Base-by-base conservation (phyloP, 352 stramenopile species). In the Aphanomyces astaci region DNA sequence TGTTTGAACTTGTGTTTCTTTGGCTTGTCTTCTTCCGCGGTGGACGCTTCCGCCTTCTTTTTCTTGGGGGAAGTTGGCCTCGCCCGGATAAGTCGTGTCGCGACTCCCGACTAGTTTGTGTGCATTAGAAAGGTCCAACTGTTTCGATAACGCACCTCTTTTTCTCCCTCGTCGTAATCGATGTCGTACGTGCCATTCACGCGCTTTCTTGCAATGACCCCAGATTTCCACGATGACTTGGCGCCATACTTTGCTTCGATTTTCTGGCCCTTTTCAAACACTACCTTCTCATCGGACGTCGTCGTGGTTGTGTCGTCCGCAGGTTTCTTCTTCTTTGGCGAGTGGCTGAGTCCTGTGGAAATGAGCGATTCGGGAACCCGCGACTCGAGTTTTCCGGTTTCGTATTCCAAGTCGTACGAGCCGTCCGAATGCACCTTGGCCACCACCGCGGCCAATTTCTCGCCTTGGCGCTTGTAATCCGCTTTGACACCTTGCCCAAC, bases 121-220 rank as follows among this genome's bases (percentile, higher is more conserved):
- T 76, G 52, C 81, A 64, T 36, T 74, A 32, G 53, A 71, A n/a
- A n/a, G n/a, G n/a, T 25, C 68, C 66, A 19, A 66, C 56, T 11
- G 67, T 66, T 19, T 17, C 9, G 13, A 24, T 9, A 33, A n/a
- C 11, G 9, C 15, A 59, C 28, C 57, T 86, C 78, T 25, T 71
- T 56, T 46, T 89, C 81, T 30, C 78, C 80, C 63, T 87, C 81
- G 46, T 85, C 75, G 51, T 82, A 90, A 25, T 76, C 73, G 71
- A 88, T 76, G 31, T 78, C 72, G 67, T 76, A 88, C 0, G 68
- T 78, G 4, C 79, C 87, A 57, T 90, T 84, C 17, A 81, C 62
- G 2, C 75, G 71, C 36, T 68, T 82, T 1, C 80, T 73, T 53
- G 72, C 49, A 25, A 89, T 73, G 13, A 81, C 67, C n/a, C 86